Evolutionary conservation across 164 flowering plant genomes (phyloP).

Genomic region (Chimonanthus praecox): DNA sequence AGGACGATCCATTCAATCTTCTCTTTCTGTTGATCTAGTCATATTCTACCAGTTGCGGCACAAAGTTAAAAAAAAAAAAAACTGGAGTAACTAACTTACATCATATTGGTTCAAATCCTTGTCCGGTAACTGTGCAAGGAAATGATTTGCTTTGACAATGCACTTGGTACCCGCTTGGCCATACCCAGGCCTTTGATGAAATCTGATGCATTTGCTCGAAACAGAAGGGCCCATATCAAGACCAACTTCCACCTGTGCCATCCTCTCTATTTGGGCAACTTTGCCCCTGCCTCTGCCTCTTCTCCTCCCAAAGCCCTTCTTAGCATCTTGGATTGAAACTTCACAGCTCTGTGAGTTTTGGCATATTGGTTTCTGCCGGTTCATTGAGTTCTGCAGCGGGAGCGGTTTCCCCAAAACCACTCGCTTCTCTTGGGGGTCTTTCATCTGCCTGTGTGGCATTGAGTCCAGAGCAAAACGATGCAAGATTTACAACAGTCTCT

Average conservation of each 20-base stretch:
- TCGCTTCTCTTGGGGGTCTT: conserved; percentile 27
- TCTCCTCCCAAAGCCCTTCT: conserved; percentile 24
- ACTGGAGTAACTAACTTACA: conserved; percentile 19
- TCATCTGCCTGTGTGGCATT: conserved; percentile 38
- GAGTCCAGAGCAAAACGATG: conserved; percentile 1
- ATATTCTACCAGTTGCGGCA: background rate
- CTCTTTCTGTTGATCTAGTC: background rate
- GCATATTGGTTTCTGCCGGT: conserved; percentile 19
- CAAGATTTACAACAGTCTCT: conserved; percentile 4
- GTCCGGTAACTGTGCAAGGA: conserved; percentile 31
- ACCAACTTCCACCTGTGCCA: conserved; percentile 12
- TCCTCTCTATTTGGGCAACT: conserved; percentile 16
- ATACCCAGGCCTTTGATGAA: conserved; percentile 29
- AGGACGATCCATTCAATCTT: background rate
- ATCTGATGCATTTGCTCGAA: conserved; percentile 25
- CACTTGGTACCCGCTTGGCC: conserved; percentile 37
- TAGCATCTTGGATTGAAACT: conserved; percentile 17
- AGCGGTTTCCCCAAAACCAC: conserved; percentile 31
- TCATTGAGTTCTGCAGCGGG: conserved; percentile 28
- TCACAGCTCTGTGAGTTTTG: conserved; percentile 7
- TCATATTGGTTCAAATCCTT: conserved; percentile 36
- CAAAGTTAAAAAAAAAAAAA: background rate
- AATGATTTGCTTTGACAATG: conserved; percentile 41
- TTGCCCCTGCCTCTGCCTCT: conserved; percentile 29
- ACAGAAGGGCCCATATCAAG: conserved; percentile 17